Base-by-base conservation (phyloP, 148 eudicot species). In the Limonium bicolor region DNA sequence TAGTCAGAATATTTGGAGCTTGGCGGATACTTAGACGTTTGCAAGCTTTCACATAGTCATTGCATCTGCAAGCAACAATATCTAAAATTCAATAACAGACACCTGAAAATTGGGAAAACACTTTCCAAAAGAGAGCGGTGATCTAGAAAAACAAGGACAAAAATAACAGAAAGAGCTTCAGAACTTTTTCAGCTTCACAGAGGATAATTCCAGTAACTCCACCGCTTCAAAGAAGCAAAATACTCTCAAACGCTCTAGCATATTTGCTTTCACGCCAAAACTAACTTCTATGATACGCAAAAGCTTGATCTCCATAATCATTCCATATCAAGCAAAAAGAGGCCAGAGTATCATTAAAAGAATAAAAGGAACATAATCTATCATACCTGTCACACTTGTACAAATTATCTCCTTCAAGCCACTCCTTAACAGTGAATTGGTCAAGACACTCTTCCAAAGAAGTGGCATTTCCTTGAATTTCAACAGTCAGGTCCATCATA, bases 401-500 rank as follows among this genome's bases (percentile, higher is more conserved):
- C 90, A 74, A 60, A 38, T 88, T 88, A 38, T 82, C 96, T 56
- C 90, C 96, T 61, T 77, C 74, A 62, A 88, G 96, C 70, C 56
- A 54, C 70, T 87, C 94, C 66, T 66, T 72, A 39, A 64, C 75
- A 1, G 94, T 82, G 66, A 87, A 87, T 50, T 74, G 94, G 35
- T 82, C 71, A 67, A 87, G 74, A 52, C 94, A 82, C 59, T 87
- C 83, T 65, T 87, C 83, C 64, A 87, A 68, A 55, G 94, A 76
- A 20, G 72, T 60, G 23, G 83, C 83, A 56, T 74, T 83, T 36
- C 96, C 94, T 36, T 79, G 76, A 45, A 82, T 82, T 69, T 87
- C 96, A 58, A 87, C 96, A n/a, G 76, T 74, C 63, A 87, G 60
- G 63, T 87, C 96, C 94, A 87, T 79, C 94, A 87, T 76, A 64